Conservation (phyloP, 495 filamentous ascomycete genomes). For the Annulohypoxylon bovei region DNA sequence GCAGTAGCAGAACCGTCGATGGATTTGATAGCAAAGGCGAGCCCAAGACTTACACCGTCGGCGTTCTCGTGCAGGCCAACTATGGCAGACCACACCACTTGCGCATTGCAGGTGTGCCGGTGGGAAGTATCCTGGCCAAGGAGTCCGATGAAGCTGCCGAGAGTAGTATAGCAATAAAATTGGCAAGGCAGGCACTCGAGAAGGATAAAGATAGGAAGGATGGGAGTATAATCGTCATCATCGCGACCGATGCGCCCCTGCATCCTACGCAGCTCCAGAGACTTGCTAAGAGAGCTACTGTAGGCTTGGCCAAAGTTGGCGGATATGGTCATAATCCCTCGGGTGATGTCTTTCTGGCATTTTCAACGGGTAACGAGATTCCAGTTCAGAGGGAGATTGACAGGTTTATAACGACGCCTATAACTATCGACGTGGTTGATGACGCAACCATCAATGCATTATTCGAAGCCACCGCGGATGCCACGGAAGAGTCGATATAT, state of each 20-base stretch:
- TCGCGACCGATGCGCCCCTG: slow-evolving; percentile 63
- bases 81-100: slow-evolving; percentile 58
- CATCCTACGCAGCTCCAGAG: slow-evolving; percentile 59
- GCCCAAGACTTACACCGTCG: slow-evolving; percentile 59
- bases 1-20: slow-evolving; percentile 55
- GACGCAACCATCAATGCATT: slow-evolving; percentile 60
- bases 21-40: slow-evolving; percentile 45
- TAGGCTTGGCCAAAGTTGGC: slow-evolving; percentile 60
- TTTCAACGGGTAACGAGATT: slow-evolving; percentile 60
- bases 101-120: slow-evolving; percentile 59
- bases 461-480: slow-evolving; percentile 61
- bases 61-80: slow-evolving; percentile 62
- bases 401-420: slow-evolving; percentile 48
- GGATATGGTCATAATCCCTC: slow-evolving; percentile 60
- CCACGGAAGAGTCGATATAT: slow-evolving; percentile 63
- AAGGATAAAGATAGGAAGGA: slow-evolving; percentile 56
- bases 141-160: slow-evolving; percentile 42
- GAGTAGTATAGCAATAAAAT: slow-evolving; percentile 40
- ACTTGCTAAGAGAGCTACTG: slow-evolving; percentile 61
- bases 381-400: slow-evolving; percentile 48
- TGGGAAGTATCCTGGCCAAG: slow-evolving; percentile 56
- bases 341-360: slow-evolving; percentile 64
- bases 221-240: slow-evolving; percentile 64
- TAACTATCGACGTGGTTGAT: slow-evolving; percentile 54
- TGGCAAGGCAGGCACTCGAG: slow-evolving; percentile 33